These are phyloP conservation scores for Bryoerythrophyllum caledonicum DNA, from an alignment of 225 moss, liverwort and hornwort genomes.

Conservation along the genomic window DNA sequence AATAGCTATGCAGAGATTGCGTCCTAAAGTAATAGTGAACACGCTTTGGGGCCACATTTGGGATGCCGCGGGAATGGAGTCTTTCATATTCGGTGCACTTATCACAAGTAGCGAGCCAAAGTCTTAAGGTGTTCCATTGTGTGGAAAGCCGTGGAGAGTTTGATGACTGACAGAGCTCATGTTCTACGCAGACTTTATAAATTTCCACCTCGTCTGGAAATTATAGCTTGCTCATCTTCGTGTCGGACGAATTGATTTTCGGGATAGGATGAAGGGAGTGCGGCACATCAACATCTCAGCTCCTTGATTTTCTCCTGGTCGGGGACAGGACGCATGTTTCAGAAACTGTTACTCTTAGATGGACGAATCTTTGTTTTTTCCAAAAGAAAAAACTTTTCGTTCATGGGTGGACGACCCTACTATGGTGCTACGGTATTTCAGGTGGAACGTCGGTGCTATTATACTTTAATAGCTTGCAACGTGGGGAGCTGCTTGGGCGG, in stretches of 20 bases:
- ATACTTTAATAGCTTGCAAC: no score
- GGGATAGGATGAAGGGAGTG: no score
- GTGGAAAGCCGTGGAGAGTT: neutral
- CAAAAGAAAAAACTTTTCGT: no score
- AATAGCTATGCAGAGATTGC: neutral
- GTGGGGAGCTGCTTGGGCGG: slow-evolving; percentile 14
- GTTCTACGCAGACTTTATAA: slow-evolving; percentile 13
- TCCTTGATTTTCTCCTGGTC: no score
- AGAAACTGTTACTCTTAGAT: no score
- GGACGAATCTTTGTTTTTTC: no score
- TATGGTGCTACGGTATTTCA: neutral
- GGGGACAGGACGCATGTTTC: no score
- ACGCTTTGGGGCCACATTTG: no score
- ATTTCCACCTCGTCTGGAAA: neutral
- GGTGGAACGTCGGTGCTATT: neutral
- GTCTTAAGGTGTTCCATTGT: neutral
- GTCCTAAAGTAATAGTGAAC: neutral
- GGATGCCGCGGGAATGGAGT: neutral
- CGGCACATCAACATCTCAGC: no score
- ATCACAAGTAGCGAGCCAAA: neutral
- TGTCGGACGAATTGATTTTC: slow-evolving; percentile 5
- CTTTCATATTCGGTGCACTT: neutral
- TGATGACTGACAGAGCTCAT: slow-evolving; percentile 15
- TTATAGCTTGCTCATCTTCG: neutral
- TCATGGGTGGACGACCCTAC: no score